Conservation (phyloP, 345 rosid species). For the Eucalyptus cloeziana region DNA sequence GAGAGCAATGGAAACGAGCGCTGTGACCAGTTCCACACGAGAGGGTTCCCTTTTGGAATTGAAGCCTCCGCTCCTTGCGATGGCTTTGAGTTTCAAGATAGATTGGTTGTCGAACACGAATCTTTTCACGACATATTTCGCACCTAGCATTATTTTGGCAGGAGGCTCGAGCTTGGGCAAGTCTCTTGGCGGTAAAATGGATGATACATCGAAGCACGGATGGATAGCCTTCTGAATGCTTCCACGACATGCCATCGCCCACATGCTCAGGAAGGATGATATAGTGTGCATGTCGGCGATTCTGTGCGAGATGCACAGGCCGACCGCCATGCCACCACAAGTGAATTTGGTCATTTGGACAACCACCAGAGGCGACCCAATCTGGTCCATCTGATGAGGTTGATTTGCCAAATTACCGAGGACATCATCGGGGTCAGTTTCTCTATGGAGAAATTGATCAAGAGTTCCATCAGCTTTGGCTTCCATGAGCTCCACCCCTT, state of each 20-base stretch:
- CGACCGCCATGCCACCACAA: constrained; percentile 10
- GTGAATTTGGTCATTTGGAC: constrained; percentile 5
- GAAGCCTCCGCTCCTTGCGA: neutral
- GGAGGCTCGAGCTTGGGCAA: neutral
- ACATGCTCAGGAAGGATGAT: neutral
- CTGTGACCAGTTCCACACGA: neutral
- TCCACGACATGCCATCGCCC: constrained; percentile 6
- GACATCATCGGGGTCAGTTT: neutral
- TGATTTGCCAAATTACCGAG: neutral
- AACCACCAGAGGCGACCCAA: neutral
- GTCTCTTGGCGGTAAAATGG: neutral
- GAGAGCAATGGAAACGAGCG: neutral
- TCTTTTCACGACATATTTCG: neutral
- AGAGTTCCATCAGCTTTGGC: neutral
- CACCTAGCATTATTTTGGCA: neutral
- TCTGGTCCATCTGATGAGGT: neutral
- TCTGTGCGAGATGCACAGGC: neutral
- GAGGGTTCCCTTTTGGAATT: neutral
- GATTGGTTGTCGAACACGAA: neutral
- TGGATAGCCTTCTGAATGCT: neutral
- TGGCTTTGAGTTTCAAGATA: neutral
- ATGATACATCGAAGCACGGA: neutral
- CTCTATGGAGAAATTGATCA: neutral
- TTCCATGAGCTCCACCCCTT: constrained; percentile 9
- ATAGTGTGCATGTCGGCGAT: constrained; percentile 5